Evolutionary conservation across 2,329 filamentous ascomycete species (phyloP), one percentile per base, ranked within the genome.

Genomic region (Xylaria polymorpha): DNA sequence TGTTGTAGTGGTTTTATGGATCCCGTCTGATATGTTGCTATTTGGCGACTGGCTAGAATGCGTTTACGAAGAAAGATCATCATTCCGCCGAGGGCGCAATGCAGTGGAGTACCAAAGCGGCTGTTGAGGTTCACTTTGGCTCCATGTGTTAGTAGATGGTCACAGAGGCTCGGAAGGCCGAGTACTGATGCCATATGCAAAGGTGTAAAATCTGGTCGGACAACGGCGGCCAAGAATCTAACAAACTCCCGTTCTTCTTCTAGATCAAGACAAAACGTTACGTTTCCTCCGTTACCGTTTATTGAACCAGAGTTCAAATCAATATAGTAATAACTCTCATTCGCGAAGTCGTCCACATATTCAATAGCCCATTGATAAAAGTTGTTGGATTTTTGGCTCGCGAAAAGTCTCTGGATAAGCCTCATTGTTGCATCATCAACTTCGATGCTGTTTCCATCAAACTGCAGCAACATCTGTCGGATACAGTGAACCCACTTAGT

Each of bases 191-290:
- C 64, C 58, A 67, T 50, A 37, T 67, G 58, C 4, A 67, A 51
- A 50, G 64, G 48, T 22, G 58, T 67, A 37, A 67, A 67, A 43
- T 67, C 50, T 8, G 61, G 61, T 39, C 61, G 48, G 39, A 56
- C 9, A 41, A 64, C 4, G 20, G 46, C 43, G 32, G 53, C 10
- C 3, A 64, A 14, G n/a, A 58, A 39, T 32, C 6, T 32, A 22
- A 55, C 12, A 37, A 44, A n/a, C n/a, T n/a, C n/a, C n/a, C n/a
- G n/a, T n/a, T n/a, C n/a, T n/a, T n/a, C n/a, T n/a, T n/a, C n/a
- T n/a, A n/a, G n/a, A n/a, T n/a, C n/a, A n/a, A n/a, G n/a, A n/a
- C n/a, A n/a, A n/a, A n/a, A n/a, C n/a, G n/a, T n/a, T n/a, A n/a
- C n/a, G n/a, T n/a, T n/a, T n/a, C n/a, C n/a, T n/a, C n/a, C n/a